A percentile compares a stretch with the other conserved stretches of the same genome.
Conservation (phyloP, 805 yeast genomes). For the Candida stauntonica region DNA sequence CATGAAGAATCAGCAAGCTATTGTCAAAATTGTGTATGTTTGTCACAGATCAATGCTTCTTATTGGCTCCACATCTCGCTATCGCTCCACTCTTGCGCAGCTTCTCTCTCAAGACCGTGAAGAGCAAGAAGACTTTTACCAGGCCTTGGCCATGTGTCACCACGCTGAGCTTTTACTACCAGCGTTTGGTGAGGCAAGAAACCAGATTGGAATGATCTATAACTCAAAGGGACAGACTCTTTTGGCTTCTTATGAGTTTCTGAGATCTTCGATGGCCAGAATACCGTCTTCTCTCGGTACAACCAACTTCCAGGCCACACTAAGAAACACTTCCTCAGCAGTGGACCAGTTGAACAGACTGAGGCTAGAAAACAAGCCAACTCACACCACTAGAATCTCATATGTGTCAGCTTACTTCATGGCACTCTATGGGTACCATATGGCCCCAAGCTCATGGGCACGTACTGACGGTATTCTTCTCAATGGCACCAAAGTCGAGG, state of each 20-base stretch:
- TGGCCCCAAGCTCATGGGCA: conserved; percentile 39
- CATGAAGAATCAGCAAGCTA: conserved; percentile 7
- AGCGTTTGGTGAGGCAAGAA: conserved; percentile 62
- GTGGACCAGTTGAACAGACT: conserved; percentile 27
- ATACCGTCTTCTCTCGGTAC: conserved; percentile 36
- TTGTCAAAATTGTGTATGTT: conserved; percentile 35
- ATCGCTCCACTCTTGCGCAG: conserved; percentile 38
- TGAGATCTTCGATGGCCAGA: conserved; percentile 41
- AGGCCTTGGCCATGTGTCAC: conserved; percentile 44
- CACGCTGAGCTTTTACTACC: conserved; percentile 56
- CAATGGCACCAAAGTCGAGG: conserved; percentile 29
- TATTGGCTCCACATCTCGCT: conserved; percentile 57
- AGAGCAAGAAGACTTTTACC: conserved; percentile 39
- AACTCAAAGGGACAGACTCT: conserved; percentile 31
- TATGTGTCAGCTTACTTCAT: conserved; percentile 26
- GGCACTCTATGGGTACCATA: conserved; percentile 39
- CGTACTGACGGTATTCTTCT: conserved; percentile 23
- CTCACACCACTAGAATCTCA: conserved; percentile 15
- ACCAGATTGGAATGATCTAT: conserved; percentile 53
- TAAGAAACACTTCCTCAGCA: conserved; percentile 28
- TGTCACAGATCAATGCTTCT: conserved; percentile 47
- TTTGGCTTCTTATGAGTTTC: conserved; percentile 38
- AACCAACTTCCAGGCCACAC: conserved; percentile 31
- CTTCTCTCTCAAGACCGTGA: conserved; percentile 32
- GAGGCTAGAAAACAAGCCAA: conserved; percentile 13